These are phyloP conservation scores for Candolleomyces eurysporus DNA, from an alignment of 768 basidiomycete genomes.

Conservation along the genomic window DNA sequence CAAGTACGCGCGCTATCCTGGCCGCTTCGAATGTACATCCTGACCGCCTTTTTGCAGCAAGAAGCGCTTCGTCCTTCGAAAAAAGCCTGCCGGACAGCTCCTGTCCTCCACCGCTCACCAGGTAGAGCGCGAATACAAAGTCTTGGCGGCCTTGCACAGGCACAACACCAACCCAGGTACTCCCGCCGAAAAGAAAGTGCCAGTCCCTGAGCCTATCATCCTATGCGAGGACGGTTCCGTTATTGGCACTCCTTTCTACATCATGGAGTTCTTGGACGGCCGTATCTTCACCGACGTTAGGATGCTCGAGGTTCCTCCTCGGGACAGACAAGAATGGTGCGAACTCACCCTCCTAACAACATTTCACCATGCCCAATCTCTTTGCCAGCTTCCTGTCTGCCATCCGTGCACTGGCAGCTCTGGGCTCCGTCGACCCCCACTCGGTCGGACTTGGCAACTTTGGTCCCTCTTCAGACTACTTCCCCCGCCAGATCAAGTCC, in stretches of 20 bases:
- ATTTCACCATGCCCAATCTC: not conserved
- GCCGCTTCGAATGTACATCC: not conserved
- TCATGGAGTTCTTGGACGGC: slow-evolving; percentile 95
- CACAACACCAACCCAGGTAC: slow-evolving; percentile 65
- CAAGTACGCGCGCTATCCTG: slow-evolving; percentile 35
- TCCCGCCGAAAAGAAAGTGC: slow-evolving; percentile 53
- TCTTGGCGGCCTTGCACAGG: slow-evolving; percentile 72
- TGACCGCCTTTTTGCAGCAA: slow-evolving; percentile 32
- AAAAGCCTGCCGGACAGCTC: slow-evolving; percentile 87
- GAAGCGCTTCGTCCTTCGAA: slow-evolving; percentile 78
- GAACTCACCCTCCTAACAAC: slow-evolving; percentile 14
- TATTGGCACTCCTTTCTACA: slow-evolving; percentile 89
- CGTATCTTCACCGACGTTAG: slow-evolving; percentile 87
- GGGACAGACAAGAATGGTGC: slow-evolving; percentile 71
- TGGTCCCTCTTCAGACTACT: slow-evolving; percentile 78
- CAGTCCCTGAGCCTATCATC: slow-evolving; percentile 81
- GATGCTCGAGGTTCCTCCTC: slow-evolving; percentile 65
- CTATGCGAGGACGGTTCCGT: slow-evolving; percentile 78
- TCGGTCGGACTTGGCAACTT: slow-evolving; percentile 68
- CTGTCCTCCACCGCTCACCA: slow-evolving; percentile 92
- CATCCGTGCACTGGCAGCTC: slow-evolving; percentile 63
- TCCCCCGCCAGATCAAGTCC: slow-evolving; percentile 91
- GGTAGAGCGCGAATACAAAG: slow-evolving; percentile 88
- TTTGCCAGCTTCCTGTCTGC: slow-evolving; percentile 72
- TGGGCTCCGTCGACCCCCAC: slow-evolving; percentile 62